Percentiles rank a stretch among this genome's conserved stretches.
phyloP scores from a whole-genome alignment of 2,329 filamentous ascomycete species.

The Paraphaeosphaeria minitans region DNA sequence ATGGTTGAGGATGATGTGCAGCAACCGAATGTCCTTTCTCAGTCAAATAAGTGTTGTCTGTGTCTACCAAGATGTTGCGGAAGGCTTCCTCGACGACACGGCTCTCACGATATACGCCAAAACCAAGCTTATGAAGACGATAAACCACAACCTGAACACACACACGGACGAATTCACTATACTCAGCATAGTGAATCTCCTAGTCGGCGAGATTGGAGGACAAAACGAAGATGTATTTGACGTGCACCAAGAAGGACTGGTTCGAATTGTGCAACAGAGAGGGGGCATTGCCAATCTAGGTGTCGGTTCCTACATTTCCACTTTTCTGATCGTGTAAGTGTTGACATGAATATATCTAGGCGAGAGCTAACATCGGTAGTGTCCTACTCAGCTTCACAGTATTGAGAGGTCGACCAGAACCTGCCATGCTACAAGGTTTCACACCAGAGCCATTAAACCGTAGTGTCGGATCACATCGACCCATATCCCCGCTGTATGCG shows the following conservation, averaged over 20 bases:
- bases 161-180: constrained; percentile 36
- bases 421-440: constrained; percentile 23
- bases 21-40: constrained; percentile 37
- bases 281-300: constrained; percentile 29
- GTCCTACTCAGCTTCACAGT: constrained; percentile 22
- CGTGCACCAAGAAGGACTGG: constrained; percentile 36
- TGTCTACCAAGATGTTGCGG: constrained; percentile 38
- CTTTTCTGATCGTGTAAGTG: constrained; percentile 38
- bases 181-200: constrained; percentile 38
- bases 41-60: constrained; percentile 41
- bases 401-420: constrained; percentile 28
- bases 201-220: constrained; percentile 38
- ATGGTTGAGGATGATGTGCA: constrained; percentile 33
- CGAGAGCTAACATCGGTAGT: too few relatives aligned
- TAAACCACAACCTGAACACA: constrained; percentile 32
- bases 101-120: constrained; percentile 40
- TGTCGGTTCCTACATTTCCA: constrained; percentile 23
- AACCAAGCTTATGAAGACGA: constrained; percentile 32
- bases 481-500: constrained; percentile 32
- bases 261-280: constrained; percentile 33
- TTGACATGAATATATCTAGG: background rate
- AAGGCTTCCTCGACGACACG: constrained; percentile 36
- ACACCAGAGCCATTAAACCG: constrained; percentile 17
- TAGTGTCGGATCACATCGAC: constrained; percentile 6
- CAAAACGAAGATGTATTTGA: constrained; percentile 36